Evolutionary conservation across 352 stramenopile genomes (phyloP), one percentile per base, ranked within the genome.

Genomic region (Globisporangium heterothallicum): DNA sequence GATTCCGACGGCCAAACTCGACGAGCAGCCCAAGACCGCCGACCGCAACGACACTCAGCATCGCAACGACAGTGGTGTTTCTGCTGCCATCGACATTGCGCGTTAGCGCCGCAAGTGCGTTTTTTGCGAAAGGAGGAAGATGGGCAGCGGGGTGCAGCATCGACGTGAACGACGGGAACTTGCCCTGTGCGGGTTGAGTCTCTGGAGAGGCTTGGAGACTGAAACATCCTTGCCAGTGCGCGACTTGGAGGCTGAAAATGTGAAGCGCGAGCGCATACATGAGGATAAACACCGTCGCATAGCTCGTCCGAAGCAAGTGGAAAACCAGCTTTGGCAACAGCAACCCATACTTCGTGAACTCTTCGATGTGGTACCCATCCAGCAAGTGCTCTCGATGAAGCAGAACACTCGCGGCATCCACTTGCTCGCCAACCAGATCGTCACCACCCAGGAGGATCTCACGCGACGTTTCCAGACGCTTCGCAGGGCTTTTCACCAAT

Each of bases 191-290:
- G 45, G 38, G 14, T 6, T 42, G 22, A 13, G 35, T 25, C 16
- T 30, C 19, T 34, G 51, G 19, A 6, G 56, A 55, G n/a, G 61
- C 58, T 21, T 78, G 66, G 10, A 84, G 49, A 21, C 73, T 66
- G 43, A 91, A 91, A 24, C 72, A 65, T 9, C 46, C 66, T 58
- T 94, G 83, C 80, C 78, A 94, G 34, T 74, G 64, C 0, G 72
- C 58, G 8, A 94, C 44, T 61, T 91, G 78, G 9, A 78, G 56
- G 42, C 64, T 68, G 35, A 90, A 68, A 46, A 92, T 82, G 35
- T 87, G 75, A 22, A 91, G 49, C 18, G 65, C 61, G 48, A 94
- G 42, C 12, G 67, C 67, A 45, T 78, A 90, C 66, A 92, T 82
- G 36, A 89, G 61, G 36, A 81, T 68, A 18, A 84, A 61, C 3